Evolutionary conservation across 2,329 filamentous ascomycete species (phyloP), one percentile per base, ranked within the genome.

Genomic region (Cytospora piceicola): DNA sequence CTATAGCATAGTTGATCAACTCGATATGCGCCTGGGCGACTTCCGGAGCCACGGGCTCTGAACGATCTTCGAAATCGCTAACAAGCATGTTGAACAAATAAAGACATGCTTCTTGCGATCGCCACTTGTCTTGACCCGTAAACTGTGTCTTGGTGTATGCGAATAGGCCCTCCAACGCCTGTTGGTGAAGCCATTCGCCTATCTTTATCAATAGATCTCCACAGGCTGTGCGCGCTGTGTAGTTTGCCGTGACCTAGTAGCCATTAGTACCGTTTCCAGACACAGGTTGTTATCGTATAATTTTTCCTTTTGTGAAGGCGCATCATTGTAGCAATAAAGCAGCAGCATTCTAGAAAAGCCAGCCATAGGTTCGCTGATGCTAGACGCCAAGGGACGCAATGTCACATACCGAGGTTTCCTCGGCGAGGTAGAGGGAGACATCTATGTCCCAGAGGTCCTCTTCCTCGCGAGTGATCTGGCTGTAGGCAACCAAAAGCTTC

Each of bases 381-480:
- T 7, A 22, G 7, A 49, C 9, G 27, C 6, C 32, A 17, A 46
- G 39, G 51, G 54, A 12, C 11, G 30, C 12, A 11, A n/a, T 14
- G 17, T 36, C 6, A 63, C 66, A 12, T 66, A 68, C 91, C 2
- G 93, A 94, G 2, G 93, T 94, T 79, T 98, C 94, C 77, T 99
- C 95, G 0, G 93, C 94, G 56, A 99, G 83, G 77, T 96, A 99
- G 2, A 99, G 85, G 66, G 96, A 98, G 71, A 96, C 91, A 76
- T 99, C 95, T 69, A 97, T 93, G 71, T 97, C 93, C 95, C 95
- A 99, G 12, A 99, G 80, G 9, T 92, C 93, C 78, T 97, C 93
- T 74, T 98, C 95, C 76, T 99, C 95, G 32, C 88, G 89, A 2
- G 91, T 94, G 71, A 99, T 96, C 70, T 94, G 92, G 15, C 93